Base-by-base conservation (phyloP, 2,329 filamentous ascomycete genomes). In the Aureobasidium lini region DNA sequence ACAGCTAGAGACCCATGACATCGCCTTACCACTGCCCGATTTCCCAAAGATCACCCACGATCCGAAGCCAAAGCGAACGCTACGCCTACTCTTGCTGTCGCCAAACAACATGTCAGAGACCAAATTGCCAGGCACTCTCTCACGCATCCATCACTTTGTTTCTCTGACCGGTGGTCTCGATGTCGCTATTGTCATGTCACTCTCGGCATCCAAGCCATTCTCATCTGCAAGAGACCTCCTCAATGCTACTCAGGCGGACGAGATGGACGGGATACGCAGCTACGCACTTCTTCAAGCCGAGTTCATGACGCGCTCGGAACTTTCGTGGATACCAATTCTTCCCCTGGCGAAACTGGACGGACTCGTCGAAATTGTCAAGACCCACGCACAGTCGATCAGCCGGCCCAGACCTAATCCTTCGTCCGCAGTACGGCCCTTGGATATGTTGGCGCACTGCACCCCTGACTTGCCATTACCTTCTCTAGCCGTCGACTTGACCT, bases 1-100 rank as follows among this genome's bases (percentile, higher is more conserved):
- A 18, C 48, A 63, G 1, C 68, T 74, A 36, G 67, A 70, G 40
- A 72, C 74, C 18, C 69, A 73, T 63, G 73, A 71, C 58, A 63
- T 78, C 32, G 65, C 68, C 61, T 72, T 6, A 65, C 69, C 7
- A 69, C 13, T 15, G 34, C 2, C 23, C 60, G 34, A 54, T 43
- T 37, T 36, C 29, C 4, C 29, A 46, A 11, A 57, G 60, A n/a
- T 40, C 59, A n/a, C 54, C 36, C 9, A 59, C 43, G 36, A 66
- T 36, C 47, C 61, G 31, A 10, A 57, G 32, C 6, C 50, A 5
- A 57, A 52, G 0, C 59, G 52, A 10, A 57, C 63, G 18, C 62
- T 72, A 2, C 67, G 67, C 29, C 42, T 71, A 32, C 66, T 74
- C 16, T 65, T 74, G 2, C 64, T 74, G 23, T 67, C 70, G 2